Evolutionary conservation across 2,329 filamentous ascomycete genomes (phyloP), one percentile per base, ranked within the genome.

Genomic region (Ophiostoma fasciatum): DNA sequence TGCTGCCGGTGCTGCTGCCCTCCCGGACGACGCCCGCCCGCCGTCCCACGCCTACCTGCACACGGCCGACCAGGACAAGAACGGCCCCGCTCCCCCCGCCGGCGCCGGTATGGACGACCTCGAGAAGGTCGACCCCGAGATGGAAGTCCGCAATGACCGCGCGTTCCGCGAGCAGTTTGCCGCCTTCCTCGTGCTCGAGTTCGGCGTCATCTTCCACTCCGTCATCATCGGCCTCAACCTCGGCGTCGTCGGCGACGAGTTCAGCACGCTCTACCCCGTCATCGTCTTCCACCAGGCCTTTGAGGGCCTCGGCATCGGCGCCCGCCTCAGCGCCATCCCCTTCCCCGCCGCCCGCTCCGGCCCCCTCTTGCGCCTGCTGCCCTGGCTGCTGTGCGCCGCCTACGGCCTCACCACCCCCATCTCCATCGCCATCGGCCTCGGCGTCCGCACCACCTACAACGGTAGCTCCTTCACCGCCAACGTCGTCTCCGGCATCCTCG

Each of bases 171-270:
- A 61, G 39, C 61, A 66, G 45, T 61, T 65, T 19, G 57, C 58
- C 4, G 60, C 61, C 0, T 61, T 94, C 48, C 84, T 93, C 60
- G 87, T 94, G 50, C 79, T 96, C 46, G 88, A 94, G 51, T 94
- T 94, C 46, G 88, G 88, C 41, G 82, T 96, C 51, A 76, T 96
- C 52, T 94, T 96, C 60, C 87, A 94, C 63, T 88, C 81, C 44
- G 69, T 94, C 52, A 92, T 94, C 59, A 90, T 96, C 45, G 88
- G 88, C 20, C 68, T 94, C 20, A 94, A 84, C 1, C 72, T 79
- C 18, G 73, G 71, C 19, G 74, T 77, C 3, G 64, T 68, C 7
- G 60, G 68, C 14, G 35, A 41, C 10, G 62, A 78, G 36, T 71
- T 78, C 42, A 61, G 57, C 18, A 57, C 76, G 21, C 66, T 79